These are phyloP conservation scores for Mortierella sp. DNA, from an alignment of 371 early-diverging fungal species.

Conservation along the genomic window DNA sequence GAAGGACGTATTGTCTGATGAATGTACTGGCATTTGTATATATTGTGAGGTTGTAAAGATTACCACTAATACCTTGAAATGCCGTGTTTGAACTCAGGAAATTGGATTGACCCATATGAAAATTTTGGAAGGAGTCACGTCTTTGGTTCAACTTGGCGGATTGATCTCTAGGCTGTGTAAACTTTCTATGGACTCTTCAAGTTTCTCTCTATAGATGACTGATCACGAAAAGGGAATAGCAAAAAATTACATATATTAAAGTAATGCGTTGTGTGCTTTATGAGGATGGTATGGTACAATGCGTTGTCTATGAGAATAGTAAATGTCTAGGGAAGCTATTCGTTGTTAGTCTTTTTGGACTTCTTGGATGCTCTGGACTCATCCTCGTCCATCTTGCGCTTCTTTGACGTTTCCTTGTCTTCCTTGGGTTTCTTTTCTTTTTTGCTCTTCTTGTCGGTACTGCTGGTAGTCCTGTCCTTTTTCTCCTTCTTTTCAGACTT, in stretches of 20 bases:
- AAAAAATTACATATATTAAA: not conserved
- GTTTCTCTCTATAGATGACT: constrained; percentile 20
- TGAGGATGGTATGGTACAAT: constrained; percentile 25
- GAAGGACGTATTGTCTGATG: not conserved
- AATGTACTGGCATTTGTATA: no score
- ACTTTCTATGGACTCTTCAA: constrained; percentile 44
- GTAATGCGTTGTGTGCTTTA: not conserved
- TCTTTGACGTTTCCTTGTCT: constrained; percentile 19
- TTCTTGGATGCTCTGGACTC: constrained; percentile 19
- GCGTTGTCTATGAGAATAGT: constrained; percentile 7
- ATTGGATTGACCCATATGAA: constrained; percentile 91
- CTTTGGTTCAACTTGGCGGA: constrained; percentile 85
- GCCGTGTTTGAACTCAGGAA: constrained; percentile 64
- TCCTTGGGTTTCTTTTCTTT: constrained; percentile 48
- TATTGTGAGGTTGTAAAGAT: not conserved
- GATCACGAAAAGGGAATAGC: not conserved
- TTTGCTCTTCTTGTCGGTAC: constrained; percentile 54
- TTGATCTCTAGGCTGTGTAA: constrained; percentile 79
- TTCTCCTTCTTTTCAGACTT: constrained; percentile 58
- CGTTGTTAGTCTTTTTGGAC: constrained; percentile 11
- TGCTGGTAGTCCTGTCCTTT: constrained; percentile 41
- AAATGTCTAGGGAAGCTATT: not conserved
- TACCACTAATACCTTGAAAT: not conserved
- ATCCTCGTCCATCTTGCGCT: constrained; percentile 17
- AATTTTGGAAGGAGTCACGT: constrained; percentile 85